Evolutionary conservation across 495 filamentous ascomycete genomes (phyloP).

Genomic region (Elaphomyces granulatus): DNA sequence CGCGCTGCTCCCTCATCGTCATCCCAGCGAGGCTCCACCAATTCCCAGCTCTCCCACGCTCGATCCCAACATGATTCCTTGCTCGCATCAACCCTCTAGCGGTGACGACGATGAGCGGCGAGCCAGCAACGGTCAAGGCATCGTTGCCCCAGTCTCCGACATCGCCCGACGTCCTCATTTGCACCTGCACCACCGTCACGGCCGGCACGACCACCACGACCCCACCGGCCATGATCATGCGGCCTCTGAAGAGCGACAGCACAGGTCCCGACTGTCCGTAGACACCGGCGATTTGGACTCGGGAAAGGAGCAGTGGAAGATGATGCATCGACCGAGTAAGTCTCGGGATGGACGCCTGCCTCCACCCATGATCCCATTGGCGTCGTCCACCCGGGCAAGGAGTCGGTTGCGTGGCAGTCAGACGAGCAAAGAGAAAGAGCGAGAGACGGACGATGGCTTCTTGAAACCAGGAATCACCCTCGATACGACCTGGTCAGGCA

Average conservation of each 20-base stretch:
- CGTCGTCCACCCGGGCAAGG: conserved; percentile 21
- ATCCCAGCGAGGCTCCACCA: too few relatives aligned
- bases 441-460: conserved; percentile 21
- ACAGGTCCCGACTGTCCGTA: conserved; percentile 10
- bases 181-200: conserved; percentile 3
- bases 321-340: conserved; percentile 23
- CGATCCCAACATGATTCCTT: too few relatives aligned
- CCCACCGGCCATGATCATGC: too few relatives aligned
- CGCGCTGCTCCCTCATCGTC: too few relatives aligned
- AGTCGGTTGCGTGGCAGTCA: conserved; percentile 25
- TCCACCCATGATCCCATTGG: conserved; percentile 25
- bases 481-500: too few relatives aligned
- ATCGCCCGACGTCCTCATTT: too few relatives aligned
- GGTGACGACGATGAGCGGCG: too few relatives aligned
- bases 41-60: too few relatives aligned
- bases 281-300: conserved; percentile 12
- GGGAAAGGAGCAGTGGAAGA: conserved; percentile 11
- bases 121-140: too few relatives aligned
- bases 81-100: too few relatives aligned
- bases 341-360: conserved; percentile 25
- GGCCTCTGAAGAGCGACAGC: conserved; percentile 5
- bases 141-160: too few relatives aligned
- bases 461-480: too few relatives aligned
- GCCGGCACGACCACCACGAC: background rate
- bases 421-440: conserved; percentile 21